Base-by-base conservation (phyloP, 202 grass and related monocot genomes). In the Eragrostis tef region DNA sequence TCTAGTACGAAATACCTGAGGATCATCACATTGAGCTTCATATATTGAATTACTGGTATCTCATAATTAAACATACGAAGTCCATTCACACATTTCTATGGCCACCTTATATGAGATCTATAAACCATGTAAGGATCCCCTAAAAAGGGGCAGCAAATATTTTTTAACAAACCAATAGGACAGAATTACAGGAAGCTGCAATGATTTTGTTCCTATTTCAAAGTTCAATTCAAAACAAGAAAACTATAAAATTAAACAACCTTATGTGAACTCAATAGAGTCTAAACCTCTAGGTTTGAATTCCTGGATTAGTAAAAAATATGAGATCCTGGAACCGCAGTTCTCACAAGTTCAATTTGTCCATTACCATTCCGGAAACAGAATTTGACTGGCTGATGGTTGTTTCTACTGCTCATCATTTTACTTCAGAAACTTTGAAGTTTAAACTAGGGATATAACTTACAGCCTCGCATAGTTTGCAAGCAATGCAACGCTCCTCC, bases 381-480 rank as follows among this genome's bases (percentile, higher is more conserved):
- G 47, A 10, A 20, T 11, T 3, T 11, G 6, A 29, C 19, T 52
- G 22, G 56, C 44, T 25, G 22, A 3, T 0, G 0, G 1, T 2
- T 10, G 10, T 26, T 64, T 65, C 66, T 78, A 25, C 4, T 73
- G 26, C 3, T 9, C 11, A 44, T 49, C 48, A 73, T 67, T 64
- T 19, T 0, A 66, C 25, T 56, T 73, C 8, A 47, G 66, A 79
- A 22, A n/a, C 49, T 61, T 54, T 73, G 16, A 42, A 34, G 6
- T 70, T 41, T 73, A 70, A 78, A 84, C 27, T 48, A 68, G 67
- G 70, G 39, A 24, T 64, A 85, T 66, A 86, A 89, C 88, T 88
- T 90, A 98, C 94, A 86, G 94, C 94, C 80, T 98, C 94, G 31
- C 95, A 98, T 72, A 98, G 88, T 83, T 98, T 98, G 72, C 92